Evolutionary conservation across 2,329 filamentous ascomycete species (phyloP), one percentile per base, ranked within the genome.

Genomic region (Calonectria pseudoreteaudii): DNA sequence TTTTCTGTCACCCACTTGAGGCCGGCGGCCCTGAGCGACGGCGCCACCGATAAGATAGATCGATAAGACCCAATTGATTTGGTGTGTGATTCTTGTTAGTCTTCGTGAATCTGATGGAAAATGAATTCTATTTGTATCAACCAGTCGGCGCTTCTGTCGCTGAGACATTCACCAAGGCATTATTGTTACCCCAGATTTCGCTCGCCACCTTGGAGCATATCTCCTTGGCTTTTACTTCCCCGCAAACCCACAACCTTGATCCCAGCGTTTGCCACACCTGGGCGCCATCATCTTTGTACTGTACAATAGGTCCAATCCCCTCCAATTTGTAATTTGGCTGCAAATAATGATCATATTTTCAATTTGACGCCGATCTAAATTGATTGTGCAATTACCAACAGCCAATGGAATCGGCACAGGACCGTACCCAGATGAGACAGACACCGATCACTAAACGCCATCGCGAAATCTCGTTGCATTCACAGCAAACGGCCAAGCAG

Each of bases 71-170:
- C 14, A 2, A 60, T 41, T 16, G 56, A 62, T 28, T 62, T 41
- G 34, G 56, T 62, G 56, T 62, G 56, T 62, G 56, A 23, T 62
- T 62, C 23, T 62, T 6, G 34, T 62, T 62, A 62, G 34, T 62
- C 56, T 41, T 41, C 36, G 14, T 41, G 16, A 62, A 62, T 62
- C 14, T 14, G 11, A 26, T 9, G n/a, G 34, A 28, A 36, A 11
- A 41, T 41, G 23, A 16, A 14, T 20, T 18, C 18, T 44, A 62
- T 41, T 28, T 62, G 34, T 60, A 60, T 62, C 16, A 30, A 20
- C 16, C 16, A 41, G 56, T 26, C 56, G 20, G 23, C 38, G 4
- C 10, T 16, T 62, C n/a, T 41, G 7, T 28, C 13, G 26, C 56
- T 62, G 11, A 10, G 2, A 18, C 23, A 30, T 14, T 38, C n/a